Evolutionary conservation across 2,329 filamentous ascomycete genomes (phyloP).

Genomic region (Purpureocillium lavendulum): DNA sequence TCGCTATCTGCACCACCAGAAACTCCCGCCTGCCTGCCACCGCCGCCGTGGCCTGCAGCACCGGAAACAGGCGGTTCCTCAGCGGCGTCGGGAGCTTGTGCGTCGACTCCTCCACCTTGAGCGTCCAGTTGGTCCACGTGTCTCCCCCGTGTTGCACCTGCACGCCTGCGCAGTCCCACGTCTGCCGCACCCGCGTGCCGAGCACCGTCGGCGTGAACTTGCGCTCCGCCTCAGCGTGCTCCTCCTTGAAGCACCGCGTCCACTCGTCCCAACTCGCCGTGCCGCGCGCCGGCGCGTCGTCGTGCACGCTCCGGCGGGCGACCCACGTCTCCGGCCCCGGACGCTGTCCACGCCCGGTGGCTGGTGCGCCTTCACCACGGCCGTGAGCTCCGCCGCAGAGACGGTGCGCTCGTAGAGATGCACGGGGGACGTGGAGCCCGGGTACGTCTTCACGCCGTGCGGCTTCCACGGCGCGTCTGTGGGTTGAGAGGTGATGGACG

Average conservation of each 20-base stretch:
- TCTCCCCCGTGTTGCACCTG: slow-evolving; percentile 27
- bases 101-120: slow-evolving; percentile 54
- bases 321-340: slow-evolving; percentile 49
- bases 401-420: slow-evolving; percentile 45
- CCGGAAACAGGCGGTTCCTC: slow-evolving; percentile 56
- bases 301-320: slow-evolving; percentile 54
- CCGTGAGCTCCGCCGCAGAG: slow-evolving; percentile 31
- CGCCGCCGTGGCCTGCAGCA: slow-evolving; percentile 51
- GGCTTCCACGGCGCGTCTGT: slow-evolving; percentile 33
- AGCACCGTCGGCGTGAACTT: slow-evolving; percentile 30
- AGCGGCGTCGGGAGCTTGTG: slow-evolving; percentile 55
- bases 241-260: slow-evolving; percentile 45
- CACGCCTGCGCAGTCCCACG: slow-evolving; percentile 37
- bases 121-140: slow-evolving; percentile 37
- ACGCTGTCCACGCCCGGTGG: slow-evolving; percentile 14
- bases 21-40: slow-evolving; percentile 36
- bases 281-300: slow-evolving; percentile 36
- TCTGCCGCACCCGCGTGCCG: slow-evolving; percentile 24
- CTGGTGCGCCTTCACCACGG: slow-evolving; percentile 23
- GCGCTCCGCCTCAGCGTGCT: slow-evolving; percentile 30
- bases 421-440: slow-evolving; percentile 41
- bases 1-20: slow-evolving; percentile 47
- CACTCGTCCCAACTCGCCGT: slow-evolving; percentile 61
- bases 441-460: slow-evolving; percentile 39
- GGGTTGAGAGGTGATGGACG: slow-evolving; percentile 2